A percentile compares a stretch with the other conserved stretches of the same genome.
Evolutionary conservation across 805 yeast species (phyloP).

Genomic region (Metschnikowia reukaufii): DNA sequence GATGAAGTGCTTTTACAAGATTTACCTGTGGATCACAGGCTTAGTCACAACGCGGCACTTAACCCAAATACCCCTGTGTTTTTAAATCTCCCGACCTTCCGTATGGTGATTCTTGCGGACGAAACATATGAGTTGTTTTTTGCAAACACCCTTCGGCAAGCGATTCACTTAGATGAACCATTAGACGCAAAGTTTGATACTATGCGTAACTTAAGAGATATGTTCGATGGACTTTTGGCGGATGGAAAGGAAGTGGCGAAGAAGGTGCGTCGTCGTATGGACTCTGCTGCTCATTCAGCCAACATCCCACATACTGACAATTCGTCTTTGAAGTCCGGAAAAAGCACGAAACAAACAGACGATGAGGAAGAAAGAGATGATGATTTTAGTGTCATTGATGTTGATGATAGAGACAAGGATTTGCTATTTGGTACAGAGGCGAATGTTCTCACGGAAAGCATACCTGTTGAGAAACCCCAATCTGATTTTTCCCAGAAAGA

Average conservation of each 20-base stretch:
- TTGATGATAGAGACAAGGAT: constrained; percentile 47
- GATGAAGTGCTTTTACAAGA: constrained; percentile 38
- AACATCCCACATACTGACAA: constrained; percentile 18
- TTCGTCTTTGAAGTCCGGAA: constrained; percentile 18
- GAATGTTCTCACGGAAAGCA: constrained; percentile 35
- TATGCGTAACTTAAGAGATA: constrained; percentile 68
- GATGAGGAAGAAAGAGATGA: constrained; percentile 50
- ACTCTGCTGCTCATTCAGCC: constrained; percentile 52
- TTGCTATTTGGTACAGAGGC: constrained; percentile 51
- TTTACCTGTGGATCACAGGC: constrained; percentile 34
- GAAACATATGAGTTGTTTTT: constrained; percentile 89
- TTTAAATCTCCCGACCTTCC: constrained; percentile 79
- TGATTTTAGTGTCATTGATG: constrained; percentile 41
- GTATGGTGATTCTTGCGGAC: constrained; percentile 93
- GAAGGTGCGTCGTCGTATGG: constrained; percentile 86
- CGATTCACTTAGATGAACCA: constrained; percentile 64
- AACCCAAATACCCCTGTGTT: constrained; percentile 77
- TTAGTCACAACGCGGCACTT: constrained; percentile 73
- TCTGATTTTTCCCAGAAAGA: constrained; percentile 29
- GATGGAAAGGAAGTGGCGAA: constrained; percentile 92
- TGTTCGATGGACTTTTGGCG: constrained; percentile 87
- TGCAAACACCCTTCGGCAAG: constrained; percentile 61
- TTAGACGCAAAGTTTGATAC: constrained; percentile 47
- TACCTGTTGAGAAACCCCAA: constrained; percentile 14
- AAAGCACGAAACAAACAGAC: constrained; percentile 12